Evolutionary conservation across 164 flowering plant species (phyloP).

Genomic region (Magnolia kwangsiensis): DNA sequence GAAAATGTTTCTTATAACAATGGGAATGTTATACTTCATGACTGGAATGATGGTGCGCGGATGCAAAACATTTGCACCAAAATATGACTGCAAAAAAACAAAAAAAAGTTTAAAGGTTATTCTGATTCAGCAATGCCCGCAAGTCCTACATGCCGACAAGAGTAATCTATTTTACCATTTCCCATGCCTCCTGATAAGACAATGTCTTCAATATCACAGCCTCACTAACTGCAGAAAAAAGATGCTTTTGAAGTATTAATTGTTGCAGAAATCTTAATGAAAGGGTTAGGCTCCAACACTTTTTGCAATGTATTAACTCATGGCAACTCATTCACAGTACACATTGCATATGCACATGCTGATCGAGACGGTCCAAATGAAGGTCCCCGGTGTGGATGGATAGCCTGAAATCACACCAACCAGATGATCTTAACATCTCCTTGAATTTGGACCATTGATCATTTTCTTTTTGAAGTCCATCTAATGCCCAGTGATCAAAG

Average conservation of each 20-base stretch:
- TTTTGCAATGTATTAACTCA: no score
- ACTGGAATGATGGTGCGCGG: constrained; percentile 98
- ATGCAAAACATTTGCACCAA: constrained; percentile 98
- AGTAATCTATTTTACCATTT: constrained; percentile 59
- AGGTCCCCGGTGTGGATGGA: no score
- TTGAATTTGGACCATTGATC: no score
- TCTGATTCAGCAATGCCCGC: not conserved
- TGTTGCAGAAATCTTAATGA: not conserved
- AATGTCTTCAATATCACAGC: constrained; percentile 77
- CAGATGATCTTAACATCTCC: no score
- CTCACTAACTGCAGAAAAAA: constrained; percentile 74
- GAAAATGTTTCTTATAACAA: constrained; percentile 87
- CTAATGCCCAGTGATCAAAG: no score
- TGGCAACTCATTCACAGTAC: no score
- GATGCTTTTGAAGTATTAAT: not conserved
- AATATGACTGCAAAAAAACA: constrained; percentile 71
- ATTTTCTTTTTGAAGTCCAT: no score
- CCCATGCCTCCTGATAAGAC: constrained; percentile 99
- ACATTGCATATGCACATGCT: no score
- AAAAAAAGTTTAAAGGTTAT: not conserved
- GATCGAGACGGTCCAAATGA: no score
- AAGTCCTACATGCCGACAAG: not conserved
- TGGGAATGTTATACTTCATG: constrained; percentile 92
- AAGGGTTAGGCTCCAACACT: no score
- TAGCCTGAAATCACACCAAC: no score